Evolutionary conservation across 768 basidiomycete species (phyloP).

Genomic region (Bullera alba): DNA sequence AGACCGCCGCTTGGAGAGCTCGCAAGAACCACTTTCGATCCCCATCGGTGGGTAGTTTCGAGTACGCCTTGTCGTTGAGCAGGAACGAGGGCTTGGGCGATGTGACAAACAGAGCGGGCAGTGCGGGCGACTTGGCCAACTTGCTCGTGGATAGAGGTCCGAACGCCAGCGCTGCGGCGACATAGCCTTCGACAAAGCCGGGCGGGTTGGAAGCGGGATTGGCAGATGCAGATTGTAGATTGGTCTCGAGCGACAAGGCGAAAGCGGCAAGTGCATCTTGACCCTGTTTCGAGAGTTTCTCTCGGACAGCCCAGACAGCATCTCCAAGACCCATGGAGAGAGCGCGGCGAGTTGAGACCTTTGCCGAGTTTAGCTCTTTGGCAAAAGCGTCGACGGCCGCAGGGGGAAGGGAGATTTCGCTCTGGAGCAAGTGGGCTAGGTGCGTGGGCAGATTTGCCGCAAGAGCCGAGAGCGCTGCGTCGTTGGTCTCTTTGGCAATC

Average conservation of each 20-base stretch:
- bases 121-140: constrained; percentile 30
- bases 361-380: constrained; percentile 66
- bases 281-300: constrained; percentile 48
- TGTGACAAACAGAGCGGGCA: constrained; percentile 44
- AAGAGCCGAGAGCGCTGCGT: constrained; percentile 57
- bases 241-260: constrained; percentile 60
- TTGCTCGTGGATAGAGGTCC: constrained; percentile 52
- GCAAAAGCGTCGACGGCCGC: constrained; percentile 53
- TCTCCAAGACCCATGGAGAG: constrained; percentile 61
- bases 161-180: constrained; percentile 62
- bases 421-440: constrained; percentile 54
- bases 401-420: constrained; percentile 48
- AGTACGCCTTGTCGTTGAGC: constrained; percentile 78
- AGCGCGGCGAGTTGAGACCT: constrained; percentile 57
- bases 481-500: constrained; percentile 70
- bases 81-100: constrained; percentile 74
- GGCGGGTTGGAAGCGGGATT: constrained; percentile 58
- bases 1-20: constrained; percentile 52
- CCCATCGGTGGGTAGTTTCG: constrained; percentile 60
- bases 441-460: constrained; percentile 57
- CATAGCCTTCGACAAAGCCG: constrained; percentile 77
- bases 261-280: constrained; percentile 55
- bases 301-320: constrained; percentile 52
- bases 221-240: constrained; percentile 59
- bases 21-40: constrained; percentile 68